Evolutionary conservation across 2,329 filamentous ascomycete genomes (phyloP), one percentile per base, ranked within the genome.

Genomic region (Beauveria bassiana): DNA sequence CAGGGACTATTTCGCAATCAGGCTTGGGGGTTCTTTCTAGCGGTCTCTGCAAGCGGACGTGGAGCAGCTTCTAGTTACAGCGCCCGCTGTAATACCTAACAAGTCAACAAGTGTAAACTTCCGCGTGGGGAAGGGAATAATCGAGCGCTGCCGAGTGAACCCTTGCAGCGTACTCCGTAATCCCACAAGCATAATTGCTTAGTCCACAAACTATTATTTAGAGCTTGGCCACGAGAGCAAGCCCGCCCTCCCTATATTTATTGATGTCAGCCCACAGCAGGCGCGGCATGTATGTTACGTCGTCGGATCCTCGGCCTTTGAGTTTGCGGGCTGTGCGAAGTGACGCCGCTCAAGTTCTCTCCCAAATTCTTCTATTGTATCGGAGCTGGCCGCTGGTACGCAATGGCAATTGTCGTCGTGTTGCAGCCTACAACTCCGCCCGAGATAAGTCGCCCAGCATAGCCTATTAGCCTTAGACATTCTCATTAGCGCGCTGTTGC

Each of bases 21-120:
- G 31, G 56, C n/a, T 34, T 51, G 43, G 45, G 45, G 55, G 54
- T 24, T 58, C 34, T 16, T 59, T 49, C 18, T 50, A 34, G 47
- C 16, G 18, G 24, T 46, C 20, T 46, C 45, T 46, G 31, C n/a
- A 52, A 43, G 47, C 38, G 50, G 58, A n/a, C 58, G 50, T 54
- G 58, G 58, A 60, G 40, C 49, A 34, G 58, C 58, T 54, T 60
- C 58, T n/a, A 22, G 22, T 22, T 22, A 28, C 38, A 45, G 31
- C 46, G 43, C 28, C 18, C 42, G 49, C 28, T 34, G 49, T 2
- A 51, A 12, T 20, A 16, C 16, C 10, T 34, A 34, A 16, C 22
- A 22, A 22, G 22, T 22, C 22, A 22, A 22, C 22, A 22, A 22
- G 22, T 38, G 34, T 38, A 52, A 40, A 12, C 7, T 20, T 14